Conservation (phyloP, 768 basidiomycete species). For the Serendipita sp. region DNA sequence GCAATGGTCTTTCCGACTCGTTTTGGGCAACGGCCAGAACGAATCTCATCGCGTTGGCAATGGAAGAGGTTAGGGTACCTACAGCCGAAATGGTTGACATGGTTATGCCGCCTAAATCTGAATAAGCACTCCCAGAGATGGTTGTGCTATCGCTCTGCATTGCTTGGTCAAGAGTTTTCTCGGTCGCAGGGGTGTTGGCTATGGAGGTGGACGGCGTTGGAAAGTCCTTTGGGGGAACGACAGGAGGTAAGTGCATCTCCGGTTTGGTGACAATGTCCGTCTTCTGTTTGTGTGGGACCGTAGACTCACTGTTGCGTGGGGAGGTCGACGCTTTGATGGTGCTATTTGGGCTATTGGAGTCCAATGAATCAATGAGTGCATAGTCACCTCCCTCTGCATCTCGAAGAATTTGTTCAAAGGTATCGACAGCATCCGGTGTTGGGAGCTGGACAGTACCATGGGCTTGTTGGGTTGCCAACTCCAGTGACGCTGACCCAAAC, state of each 20-base stretch:
- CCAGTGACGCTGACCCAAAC: constrained; percentile 10
- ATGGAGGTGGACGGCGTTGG: background rate
- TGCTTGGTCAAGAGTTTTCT: background rate
- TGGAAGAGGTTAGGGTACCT: constrained; percentile 31
- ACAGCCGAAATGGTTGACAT: constrained; percentile 10
- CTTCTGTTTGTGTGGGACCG: background rate
- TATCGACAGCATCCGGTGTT: constrained; percentile 17
- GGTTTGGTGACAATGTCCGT: background rate
- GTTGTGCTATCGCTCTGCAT: background rate
- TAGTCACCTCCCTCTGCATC: background rate
- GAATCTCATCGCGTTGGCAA: constrained; percentile 44
- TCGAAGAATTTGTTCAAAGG: background rate
- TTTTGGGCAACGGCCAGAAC: constrained; percentile 28
- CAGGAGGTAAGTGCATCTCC: background rate
- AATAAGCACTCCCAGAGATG: constrained; percentile 10
- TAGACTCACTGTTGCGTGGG: background rate
- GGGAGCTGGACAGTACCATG: constrained; percentile 10
- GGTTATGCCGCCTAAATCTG: background rate
- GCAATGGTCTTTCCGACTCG: constrained; percentile 14
- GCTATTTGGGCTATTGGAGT: constrained; percentile 24
- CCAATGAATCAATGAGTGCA: constrained; percentile 21
- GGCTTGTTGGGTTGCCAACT: constrained; percentile 11
- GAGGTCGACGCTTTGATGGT: background rate
- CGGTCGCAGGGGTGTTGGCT: background rate
- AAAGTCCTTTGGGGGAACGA: constrained; percentile 8